Evolutionary conservation across 805 yeast genomes (phyloP).

Genomic region (Kodamaea laetipori): DNA sequence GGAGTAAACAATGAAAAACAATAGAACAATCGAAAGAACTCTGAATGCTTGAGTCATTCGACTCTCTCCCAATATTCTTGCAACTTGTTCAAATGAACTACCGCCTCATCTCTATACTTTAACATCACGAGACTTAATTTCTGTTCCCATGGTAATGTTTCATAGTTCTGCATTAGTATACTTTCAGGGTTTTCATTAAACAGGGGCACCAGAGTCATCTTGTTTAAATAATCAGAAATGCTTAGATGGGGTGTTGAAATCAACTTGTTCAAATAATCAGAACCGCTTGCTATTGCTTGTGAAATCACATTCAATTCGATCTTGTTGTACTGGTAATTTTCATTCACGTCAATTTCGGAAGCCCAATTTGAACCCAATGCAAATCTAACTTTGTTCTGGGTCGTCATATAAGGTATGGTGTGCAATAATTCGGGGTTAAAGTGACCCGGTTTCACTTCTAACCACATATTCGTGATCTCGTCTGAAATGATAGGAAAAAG

Average conservation of each 20-base stretch:
- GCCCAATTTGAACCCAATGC: conserved; percentile 45
- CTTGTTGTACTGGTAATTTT: conserved; percentile 45
- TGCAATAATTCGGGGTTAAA: conserved; percentile 36
- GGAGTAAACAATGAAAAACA: no score
- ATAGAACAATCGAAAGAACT: no score
- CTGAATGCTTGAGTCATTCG: neutral
- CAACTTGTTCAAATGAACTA: conserved; percentile 15
- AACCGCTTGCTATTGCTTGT: conserved; percentile 19
- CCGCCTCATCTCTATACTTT: neutral
- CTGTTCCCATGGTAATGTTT: conserved; percentile 21
- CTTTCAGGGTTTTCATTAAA: conserved; percentile 5
- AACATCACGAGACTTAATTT: conserved; percentile 14
- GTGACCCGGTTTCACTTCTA: conserved; percentile 28
- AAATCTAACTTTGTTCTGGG: conserved; percentile 44
- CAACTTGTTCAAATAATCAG: conserved; percentile 14
- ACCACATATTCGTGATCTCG: conserved; percentile 49
- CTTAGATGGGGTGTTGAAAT: conserved; percentile 13
- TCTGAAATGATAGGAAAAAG: conserved; percentile 63
- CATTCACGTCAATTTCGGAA: conserved; percentile 48
- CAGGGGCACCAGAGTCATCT: conserved; percentile 13
- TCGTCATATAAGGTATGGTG: conserved; percentile 58
- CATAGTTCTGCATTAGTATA: neutral
- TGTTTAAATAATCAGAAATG: conserved; percentile 14
- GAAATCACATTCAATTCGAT: conserved; percentile 39
- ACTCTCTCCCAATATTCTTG: conserved; percentile 20